Base-by-base conservation (phyloP, 2,329 filamentous ascomycete species). In the Aspergillus fumigatus region DNA sequence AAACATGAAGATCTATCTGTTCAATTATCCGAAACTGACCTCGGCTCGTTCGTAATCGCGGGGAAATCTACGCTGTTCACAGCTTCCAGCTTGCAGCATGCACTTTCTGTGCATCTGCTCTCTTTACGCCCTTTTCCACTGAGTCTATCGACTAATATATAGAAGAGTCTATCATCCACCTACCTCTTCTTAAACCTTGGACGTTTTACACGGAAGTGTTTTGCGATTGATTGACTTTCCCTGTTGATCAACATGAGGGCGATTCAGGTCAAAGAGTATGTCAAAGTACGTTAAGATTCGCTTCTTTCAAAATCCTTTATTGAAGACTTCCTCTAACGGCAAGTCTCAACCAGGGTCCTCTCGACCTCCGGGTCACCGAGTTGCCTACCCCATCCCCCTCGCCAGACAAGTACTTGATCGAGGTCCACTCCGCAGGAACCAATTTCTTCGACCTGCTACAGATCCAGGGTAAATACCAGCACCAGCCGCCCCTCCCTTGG, bases 391-490 rank as follows among this genome's bases (percentile, higher is more conserved):
- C 91, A 0, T 77, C 78, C 1, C 90, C 92, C 1, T 80, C 81
- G 8, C 75, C 85, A 32, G 79, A 89, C 69, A 85, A 96, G 77
- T 97, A 97, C 73, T 81, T 95, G 61, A 89, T 97, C 71, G 84
- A 87, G 69, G 89, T 97, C 67, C 89, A 91, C 75, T 90, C 93
- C 49, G 84, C 89, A 0, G 93, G 91, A 21, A 90, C 90, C 67
- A 97, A 97, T 78, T 97, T 97, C 83, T 97, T 97, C 79, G 93
- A 97, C 73, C 88, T 96, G 56, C 85, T 97, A 54, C 93, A 97
- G 71, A 91, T 97, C 69, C 88, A 91, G 69, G 93, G 93, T 55
- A 96, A 95, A 83, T 97, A 97, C 77, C 93, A 97, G 71, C 83
- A 90, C 71, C 92, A 97, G 67, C 92, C 92, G 0, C 85, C 88